These are phyloP conservation scores for Hypomyces perniciosus DNA, from an alignment of 2,329 filamentous ascomycete genomes.

Conservation along the genomic window DNA sequence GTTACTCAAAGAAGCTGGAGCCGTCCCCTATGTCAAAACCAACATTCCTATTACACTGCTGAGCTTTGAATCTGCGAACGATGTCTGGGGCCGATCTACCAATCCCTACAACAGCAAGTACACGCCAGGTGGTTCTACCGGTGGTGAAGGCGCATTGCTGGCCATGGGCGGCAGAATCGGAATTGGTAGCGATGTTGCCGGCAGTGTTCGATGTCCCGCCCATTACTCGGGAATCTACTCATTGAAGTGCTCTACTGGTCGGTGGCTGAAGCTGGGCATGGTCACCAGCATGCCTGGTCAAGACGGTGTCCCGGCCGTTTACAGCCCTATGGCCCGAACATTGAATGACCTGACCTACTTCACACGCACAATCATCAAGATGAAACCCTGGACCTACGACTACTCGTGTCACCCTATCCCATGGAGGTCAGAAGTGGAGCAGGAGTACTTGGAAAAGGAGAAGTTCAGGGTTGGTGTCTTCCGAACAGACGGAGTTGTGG, in stretches of 20 bases:
- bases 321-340: conserved; percentile 87
- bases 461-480: conserved; percentile 69
- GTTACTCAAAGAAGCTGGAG: conserved; percentile 79
- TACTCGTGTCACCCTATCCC: conserved; percentile 77
- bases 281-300: conserved; percentile 88
- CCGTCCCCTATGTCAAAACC: conserved; percentile 89
- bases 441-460: conserved; percentile 55
- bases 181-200: conserved; percentile 85
- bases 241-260: conserved; percentile 77
- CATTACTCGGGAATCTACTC: conserved; percentile 89
- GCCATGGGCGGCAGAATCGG: conserved; percentile 81
- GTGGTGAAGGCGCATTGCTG: conserved; percentile 75
- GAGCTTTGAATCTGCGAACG: conserved; percentile 74
- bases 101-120: conserved; percentile 84
- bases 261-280: conserved; percentile 82
- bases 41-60: conserved; percentile 81
- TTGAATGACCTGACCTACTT: conserved; percentile 81
- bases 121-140: conserved; percentile 84
- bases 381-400: conserved; percentile 87
- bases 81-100: conserved; percentile 72
- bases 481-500: conserved; percentile 73
- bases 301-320: conserved; percentile 82
- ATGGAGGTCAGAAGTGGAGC: conserved; percentile 61
- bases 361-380: conserved; percentile 66
- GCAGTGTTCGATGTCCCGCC: conserved; percentile 78